Evolutionary conservation across 2,329 filamentous ascomycete species (phyloP), one percentile per base, ranked within the genome.

Genomic region (Lachnellula occidentalis): DNA sequence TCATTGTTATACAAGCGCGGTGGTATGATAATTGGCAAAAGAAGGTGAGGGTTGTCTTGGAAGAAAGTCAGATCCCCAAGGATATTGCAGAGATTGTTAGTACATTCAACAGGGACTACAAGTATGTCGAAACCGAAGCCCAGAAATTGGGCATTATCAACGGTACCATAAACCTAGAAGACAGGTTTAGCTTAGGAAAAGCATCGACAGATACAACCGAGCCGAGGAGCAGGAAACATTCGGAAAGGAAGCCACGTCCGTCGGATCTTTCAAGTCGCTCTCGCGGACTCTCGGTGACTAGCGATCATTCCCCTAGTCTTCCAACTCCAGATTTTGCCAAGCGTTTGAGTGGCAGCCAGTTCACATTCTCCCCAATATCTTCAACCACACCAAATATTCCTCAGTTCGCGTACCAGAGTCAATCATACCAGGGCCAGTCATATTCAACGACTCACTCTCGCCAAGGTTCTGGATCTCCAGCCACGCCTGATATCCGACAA

Each of bases 1-100:
- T 97, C 66, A 83, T 96, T 61, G 84, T 87, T 59, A 86, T 95
- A 45, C 92, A 96, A 71, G 80, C 83, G 17, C 79, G 82, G 48
- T 99, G 92, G 92, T 92, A 86, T 68, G 78, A 79, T 53, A 84
- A 90, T 39, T 92, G 91, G 83, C 86, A 88, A 64, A 86, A 88
- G 62, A 96, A 95, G 74, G 81, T 96, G 58, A 84, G 82, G 61
- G 79, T 81, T 8, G 82, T 94, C 2, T 77, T 96, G 5, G 83
- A 85, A 34, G 82, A 87, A 51, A 76, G 77, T 47, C 73, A 77
- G 12, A 76, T 86, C 48, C 80, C 85, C 7, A 82, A 85, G 14
- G 85, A 89, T 50, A 70, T 91, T 17, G 73, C 82, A 42, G 85
- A 92, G 45, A 88, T 97, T 51, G 77, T 92, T 56, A 80, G 82